phyloP scores from a whole-genome alignment of 2,329 filamentous ascomycete genomes.

The Nothomitra cinnamomea region DNA sequence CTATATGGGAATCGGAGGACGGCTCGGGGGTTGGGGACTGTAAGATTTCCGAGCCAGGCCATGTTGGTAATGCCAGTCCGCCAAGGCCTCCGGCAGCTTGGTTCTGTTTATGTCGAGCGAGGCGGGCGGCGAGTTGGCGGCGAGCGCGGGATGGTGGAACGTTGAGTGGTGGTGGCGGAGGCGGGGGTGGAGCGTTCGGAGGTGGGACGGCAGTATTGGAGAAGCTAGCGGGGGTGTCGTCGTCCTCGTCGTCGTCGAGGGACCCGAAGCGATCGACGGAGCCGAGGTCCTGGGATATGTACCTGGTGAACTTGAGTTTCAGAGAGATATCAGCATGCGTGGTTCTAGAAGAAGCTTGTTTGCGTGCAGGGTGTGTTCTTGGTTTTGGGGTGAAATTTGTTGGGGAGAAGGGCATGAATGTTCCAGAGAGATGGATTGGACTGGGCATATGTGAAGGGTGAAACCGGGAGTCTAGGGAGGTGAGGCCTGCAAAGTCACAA shows the following conservation, averaged over 20 bases:
- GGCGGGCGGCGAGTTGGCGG: slow-evolving; percentile 72
- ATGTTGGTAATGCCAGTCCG: neutral
- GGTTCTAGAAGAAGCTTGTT: neutral
- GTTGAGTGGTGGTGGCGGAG: slow-evolving; percentile 35
- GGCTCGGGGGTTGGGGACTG: neutral
- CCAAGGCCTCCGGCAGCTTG: neutral
- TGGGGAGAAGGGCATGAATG: neutral
- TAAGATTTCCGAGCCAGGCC: neutral
- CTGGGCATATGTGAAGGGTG: neutral
- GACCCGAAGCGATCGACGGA: neutral
- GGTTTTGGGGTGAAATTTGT: neutral
- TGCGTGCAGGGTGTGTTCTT: neutral
- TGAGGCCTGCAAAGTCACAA: too few relatives aligned
- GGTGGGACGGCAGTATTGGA: slow-evolving; percentile 69
- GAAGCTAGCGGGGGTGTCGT: slow-evolving; percentile 1
- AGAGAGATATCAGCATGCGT: neutral
- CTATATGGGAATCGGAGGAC: neutral
- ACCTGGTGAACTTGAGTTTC: neutral
- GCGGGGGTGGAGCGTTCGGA: slow-evolving; percentile 47
- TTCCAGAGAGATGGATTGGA: neutral
- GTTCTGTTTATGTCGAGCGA: slow-evolving; percentile 22
- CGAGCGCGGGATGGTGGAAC: slow-evolving; percentile 74
- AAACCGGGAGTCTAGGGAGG: neutral
- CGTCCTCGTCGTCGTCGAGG: slow-evolving; percentile 3
- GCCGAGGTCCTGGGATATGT: neutral